Conservation (phyloP, 2,329 filamentous ascomycete genomes). For the Rhynchosporium agropyri region DNA sequence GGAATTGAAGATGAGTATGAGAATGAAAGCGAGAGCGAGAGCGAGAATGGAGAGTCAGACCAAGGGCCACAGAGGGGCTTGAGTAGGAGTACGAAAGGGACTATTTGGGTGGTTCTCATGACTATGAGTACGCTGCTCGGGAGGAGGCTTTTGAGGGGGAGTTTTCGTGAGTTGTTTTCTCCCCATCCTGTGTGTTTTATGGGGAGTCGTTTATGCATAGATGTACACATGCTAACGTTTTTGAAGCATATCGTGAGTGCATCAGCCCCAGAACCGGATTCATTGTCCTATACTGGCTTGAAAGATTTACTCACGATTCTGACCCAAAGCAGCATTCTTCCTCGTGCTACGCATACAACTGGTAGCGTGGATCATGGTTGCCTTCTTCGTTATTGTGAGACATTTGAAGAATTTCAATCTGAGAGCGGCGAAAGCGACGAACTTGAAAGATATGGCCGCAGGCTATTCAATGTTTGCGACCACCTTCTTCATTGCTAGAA, state of each 20-base stretch:
- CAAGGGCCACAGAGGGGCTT: background rate
- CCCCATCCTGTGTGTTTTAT: background rate
- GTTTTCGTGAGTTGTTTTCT: slow-evolving; percentile 36
- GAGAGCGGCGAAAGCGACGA: slow-evolving; percentile 16
- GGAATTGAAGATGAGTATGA: slow-evolving; percentile 1
- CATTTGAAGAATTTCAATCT: slow-evolving; percentile 23
- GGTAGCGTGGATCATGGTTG: slow-evolving; percentile 31
- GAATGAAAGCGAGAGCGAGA: slow-evolving; percentile 5
- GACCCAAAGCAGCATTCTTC: slow-evolving; percentile 33
- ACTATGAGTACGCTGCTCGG: slow-evolving; percentile 30
- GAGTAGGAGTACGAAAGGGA: slow-evolving; percentile 27
- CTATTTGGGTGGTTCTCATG: slow-evolving; percentile 31
- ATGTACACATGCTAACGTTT: slow-evolving; percentile 21
- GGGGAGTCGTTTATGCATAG: background rate
- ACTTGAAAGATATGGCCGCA: slow-evolving; percentile 15
- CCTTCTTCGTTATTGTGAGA: slow-evolving; percentile 25
- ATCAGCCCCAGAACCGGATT: background rate
- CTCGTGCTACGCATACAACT: slow-evolving; percentile 35
- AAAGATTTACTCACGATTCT: background rate
- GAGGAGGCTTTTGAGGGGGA: slow-evolving; percentile 34
- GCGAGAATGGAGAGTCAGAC: slow-evolving; percentile 1
- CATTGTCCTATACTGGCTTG: background rate
- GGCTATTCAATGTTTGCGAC: slow-evolving; percentile 24
- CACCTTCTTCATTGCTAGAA: slow-evolving; percentile 28
- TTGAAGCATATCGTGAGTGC: slow-evolving; percentile 34